Evolutionary conservation across 2,329 filamentous ascomycete species (phyloP), one percentile per base, ranked within the genome.

Genomic region (Ophiocordyceps camponoti-saundersi): DNA sequence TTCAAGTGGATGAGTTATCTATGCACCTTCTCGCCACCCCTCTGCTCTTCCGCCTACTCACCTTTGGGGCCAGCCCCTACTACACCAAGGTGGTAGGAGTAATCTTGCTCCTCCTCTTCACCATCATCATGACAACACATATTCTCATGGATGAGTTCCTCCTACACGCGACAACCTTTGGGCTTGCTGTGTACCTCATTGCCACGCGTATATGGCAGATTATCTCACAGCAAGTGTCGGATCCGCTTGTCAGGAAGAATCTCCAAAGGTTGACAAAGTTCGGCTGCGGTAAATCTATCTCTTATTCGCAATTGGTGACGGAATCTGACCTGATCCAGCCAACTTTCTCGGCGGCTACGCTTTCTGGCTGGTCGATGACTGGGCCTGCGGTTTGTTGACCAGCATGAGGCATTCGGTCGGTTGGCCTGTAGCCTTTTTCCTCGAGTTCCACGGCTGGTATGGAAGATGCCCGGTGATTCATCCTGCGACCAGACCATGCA

Each of bases 11-110:
- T 49, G 65, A 68, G 40, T 7, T 61, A 12, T 61, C 56, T 0
- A 68, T 68, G 65, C 65, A 67, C 47, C 59, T 68, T 3, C 53
- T 66, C 1, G 65, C 63, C 1, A 67, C 64, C 0, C 65, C 65
- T 3, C 56, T 68, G 1, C 52, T 68, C 0, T 64, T 65, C 36
- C 63, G 63, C n/a, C 56, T 67, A 23, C 56, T 68, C 6, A 62
- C 59, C 7, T 63, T 65, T 49, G 56, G 59, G 6, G 51, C 53
- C 6, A 55, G 50, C 6, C 54, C 57, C 0, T 47, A 51, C 45
- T 53, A 52, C 3, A 61, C 59, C 0, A 56, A 46, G 10, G 3
- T 55, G 0, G 45, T 60, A 0, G 57, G 57, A 5, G 47, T 48
- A 1, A 23, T 54, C 16, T 55, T 61, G 2, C 41, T 46, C 0